phyloP scores from a whole-genome alignment of 345 rosid genomes.

The Dovyalis caffra region DNA sequence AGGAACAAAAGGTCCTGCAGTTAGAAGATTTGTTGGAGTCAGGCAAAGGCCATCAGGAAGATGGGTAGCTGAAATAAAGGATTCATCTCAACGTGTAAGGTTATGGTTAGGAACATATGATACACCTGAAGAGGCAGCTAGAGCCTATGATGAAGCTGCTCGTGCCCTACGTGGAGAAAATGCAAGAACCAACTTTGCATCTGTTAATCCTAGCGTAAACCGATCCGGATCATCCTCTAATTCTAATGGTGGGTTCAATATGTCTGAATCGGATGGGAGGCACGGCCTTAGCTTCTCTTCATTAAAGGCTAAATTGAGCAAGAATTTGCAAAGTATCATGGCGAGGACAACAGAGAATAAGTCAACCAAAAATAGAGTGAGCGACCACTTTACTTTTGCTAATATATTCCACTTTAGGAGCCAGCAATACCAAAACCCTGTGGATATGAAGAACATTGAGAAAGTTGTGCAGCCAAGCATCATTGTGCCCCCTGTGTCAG shows the following conservation, averaged over 20 bases:
- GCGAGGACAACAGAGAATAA: constrained; percentile 45
- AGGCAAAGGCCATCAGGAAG: constrained; percentile 69
- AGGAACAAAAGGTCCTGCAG: constrained; percentile 18
- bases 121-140: constrained; percentile 70
- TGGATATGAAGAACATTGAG: constrained; percentile 46
- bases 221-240: constrained; percentile 15
- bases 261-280: constrained; percentile 23
- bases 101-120: constrained; percentile 74
- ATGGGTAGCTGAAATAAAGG: constrained; percentile 83
- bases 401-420: constrained; percentile 51
- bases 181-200: constrained; percentile 61
- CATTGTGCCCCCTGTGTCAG: constrained; percentile 38
- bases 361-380: constrained; percentile 56
- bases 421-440: constrained; percentile 35
- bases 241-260: constrained; percentile 15
- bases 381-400: constrained; percentile 66
- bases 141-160: constrained; percentile 72
- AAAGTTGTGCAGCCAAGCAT: constrained; percentile 67
- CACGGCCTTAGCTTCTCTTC: constrained; percentile 54
- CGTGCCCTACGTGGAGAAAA: constrained; percentile 66
- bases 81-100: constrained; percentile 62
- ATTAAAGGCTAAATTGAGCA: constrained; percentile 58
- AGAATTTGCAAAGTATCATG: constrained; percentile 60
- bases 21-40: constrained; percentile 59
- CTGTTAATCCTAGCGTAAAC: neutral